Conservation (phyloP, 331 rosid species). For the Acacia pycnantha region DNA sequence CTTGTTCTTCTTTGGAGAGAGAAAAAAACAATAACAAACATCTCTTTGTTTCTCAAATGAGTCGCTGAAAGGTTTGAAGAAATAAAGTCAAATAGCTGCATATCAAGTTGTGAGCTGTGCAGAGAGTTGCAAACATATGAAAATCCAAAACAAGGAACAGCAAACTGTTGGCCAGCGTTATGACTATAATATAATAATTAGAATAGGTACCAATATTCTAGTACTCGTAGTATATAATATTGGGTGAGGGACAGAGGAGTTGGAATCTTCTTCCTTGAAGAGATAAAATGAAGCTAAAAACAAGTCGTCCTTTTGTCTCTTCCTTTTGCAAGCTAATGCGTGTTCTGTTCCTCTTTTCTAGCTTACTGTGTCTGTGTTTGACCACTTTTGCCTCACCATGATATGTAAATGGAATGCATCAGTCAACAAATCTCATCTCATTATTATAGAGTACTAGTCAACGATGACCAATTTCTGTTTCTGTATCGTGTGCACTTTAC, state of each 20-base stretch:
- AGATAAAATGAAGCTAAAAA: background rate
- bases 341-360: background rate
- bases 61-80: background rate
- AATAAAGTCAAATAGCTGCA: background rate
- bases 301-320: constrained; percentile 2
- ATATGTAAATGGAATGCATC: no score
- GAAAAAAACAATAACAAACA: background rate
- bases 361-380: background rate
- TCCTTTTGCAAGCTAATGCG: background rate
- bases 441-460: no score
- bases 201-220: background rate
- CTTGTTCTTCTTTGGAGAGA: background rate
- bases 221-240: background rate
- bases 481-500: no score
- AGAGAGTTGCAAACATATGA: background rate
- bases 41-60: background rate
- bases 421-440: no score
- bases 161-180: background rate
- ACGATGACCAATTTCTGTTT: no score
- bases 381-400: background rate
- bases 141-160: background rate
- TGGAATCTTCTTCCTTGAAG: background rate
- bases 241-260: background rate
- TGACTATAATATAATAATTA: background rate
- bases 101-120: background rate